Evolutionary conservation across 164 flowering plant genomes (phyloP).

Genomic region (Echeveria elegans): DNA sequence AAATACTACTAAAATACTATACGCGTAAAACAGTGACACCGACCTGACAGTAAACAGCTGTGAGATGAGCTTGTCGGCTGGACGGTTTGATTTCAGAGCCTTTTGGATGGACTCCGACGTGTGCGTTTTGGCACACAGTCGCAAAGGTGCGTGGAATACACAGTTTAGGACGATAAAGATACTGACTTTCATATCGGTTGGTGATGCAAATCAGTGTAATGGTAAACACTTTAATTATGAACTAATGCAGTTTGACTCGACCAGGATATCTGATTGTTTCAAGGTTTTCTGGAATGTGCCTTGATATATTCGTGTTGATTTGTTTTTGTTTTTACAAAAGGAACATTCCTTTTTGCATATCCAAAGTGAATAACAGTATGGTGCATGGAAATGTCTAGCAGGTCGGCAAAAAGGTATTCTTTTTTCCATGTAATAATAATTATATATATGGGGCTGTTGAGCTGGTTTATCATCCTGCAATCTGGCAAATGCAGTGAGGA

Average conservation of each 20-base stretch:
- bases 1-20: conserved; percentile 4
- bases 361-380: neutral
- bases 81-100: conserved; percentile 4
- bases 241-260: neutral
- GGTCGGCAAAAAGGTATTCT: neutral
- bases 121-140: neutral
- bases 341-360: neutral
- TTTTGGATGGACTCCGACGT: neutral
- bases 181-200: neutral
- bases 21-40: neutral
- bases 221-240: neutral
- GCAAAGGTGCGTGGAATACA: neutral
- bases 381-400: neutral
- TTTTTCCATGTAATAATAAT: neutral
- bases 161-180: neutral
- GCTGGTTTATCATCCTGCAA: neutral
- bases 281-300: no score
- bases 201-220: neutral
- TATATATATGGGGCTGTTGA: neutral
- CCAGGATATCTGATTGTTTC: neutral
- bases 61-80: conserved; percentile 1
- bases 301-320: neutral
- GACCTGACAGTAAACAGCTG: neutral
- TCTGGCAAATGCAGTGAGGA: neutral
- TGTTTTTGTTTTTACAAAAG: neutral